Evolutionary conservation across 2,329 filamentous ascomycete species (phyloP).

Genomic region (Talaromyces funiculosus): DNA sequence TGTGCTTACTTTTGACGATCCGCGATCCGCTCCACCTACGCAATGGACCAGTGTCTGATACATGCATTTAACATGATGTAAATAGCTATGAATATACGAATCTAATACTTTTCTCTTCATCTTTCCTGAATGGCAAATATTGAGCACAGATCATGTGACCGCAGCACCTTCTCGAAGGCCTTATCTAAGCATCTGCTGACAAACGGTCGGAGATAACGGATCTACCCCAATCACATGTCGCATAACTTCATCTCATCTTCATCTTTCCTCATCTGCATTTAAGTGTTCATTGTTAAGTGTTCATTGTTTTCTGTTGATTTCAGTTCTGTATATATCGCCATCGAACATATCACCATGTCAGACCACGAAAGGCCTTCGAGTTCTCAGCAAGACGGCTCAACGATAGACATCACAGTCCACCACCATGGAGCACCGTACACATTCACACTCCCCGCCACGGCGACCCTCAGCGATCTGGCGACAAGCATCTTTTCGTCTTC

Average conservation of each 20-base stretch:
- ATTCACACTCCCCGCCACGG: slow-evolving; percentile 43
- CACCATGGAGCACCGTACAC: slow-evolving; percentile 50
- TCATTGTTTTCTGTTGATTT: neutral
- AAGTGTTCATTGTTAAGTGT: too few species aligned
- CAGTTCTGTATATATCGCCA: neutral
- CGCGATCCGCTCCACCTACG: neutral
- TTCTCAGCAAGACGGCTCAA: neutral
- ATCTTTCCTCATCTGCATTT: neutral
- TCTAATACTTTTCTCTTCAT: neutral
- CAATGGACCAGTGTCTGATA: neutral
- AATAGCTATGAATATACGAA: neutral
- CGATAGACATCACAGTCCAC: slow-evolving; percentile 36
- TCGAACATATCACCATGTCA: neutral
- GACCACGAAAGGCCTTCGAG: neutral
- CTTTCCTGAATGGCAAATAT: too few species aligned
- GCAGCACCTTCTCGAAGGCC: slow-evolving; percentile 8
- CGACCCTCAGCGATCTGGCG: slow-evolving; percentile 47
- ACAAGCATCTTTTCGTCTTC: slow-evolving; percentile 24
- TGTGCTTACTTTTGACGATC: neutral
- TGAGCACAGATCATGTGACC: neutral
- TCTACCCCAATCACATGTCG: neutral
- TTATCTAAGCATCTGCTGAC: neutral
- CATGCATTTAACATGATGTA: neutral
- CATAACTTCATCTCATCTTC: neutral
- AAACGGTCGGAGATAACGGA: slow-evolving; percentile 5